A percentile compares a stretch with the other conserved stretches of the same genome.
Evolutionary conservation across 2,329 filamentous ascomycete species (phyloP).

Genomic region (Hymenoscyphus fructigenus): DNA sequence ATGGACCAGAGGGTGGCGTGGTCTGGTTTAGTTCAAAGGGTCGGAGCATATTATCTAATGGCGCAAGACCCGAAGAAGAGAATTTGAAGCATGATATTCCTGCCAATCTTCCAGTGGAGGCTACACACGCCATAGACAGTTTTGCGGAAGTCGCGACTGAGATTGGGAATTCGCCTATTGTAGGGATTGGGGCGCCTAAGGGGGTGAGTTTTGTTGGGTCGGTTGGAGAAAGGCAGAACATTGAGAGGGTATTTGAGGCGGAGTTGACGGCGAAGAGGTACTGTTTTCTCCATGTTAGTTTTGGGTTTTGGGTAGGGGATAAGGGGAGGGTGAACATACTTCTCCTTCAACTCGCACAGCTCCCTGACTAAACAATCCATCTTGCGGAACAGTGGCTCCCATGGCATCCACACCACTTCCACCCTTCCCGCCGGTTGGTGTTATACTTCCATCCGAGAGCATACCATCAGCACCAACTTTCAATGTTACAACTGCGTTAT

Average conservation of each 20-base stretch:
- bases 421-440: slow-evolving; percentile 49
- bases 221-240: slow-evolving; percentile 45
- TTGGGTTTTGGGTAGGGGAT: neutral
- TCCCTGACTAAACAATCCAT: slow-evolving; percentile 53
- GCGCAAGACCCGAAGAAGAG: slow-evolving; percentile 38
- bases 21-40: slow-evolving; percentile 52
- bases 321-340: slow-evolving; percentile 39
- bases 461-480: slow-evolving; percentile 48
- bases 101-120: slow-evolving; percentile 43
- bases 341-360: slow-evolving; percentile 49
- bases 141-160: slow-evolving; percentile 49
- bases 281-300: neutral
- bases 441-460: slow-evolving; percentile 44
- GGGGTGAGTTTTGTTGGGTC: slow-evolving; percentile 47
- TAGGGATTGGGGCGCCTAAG: slow-evolving; percentile 43
- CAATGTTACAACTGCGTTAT: slow-evolving; percentile 51
- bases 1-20: slow-evolving; percentile 57
- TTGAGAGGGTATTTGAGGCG: slow-evolving; percentile 51
- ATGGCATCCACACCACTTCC: slow-evolving; percentile 42
- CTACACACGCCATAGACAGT: slow-evolving; percentile 47
- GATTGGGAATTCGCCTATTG: slow-evolving; percentile 53
- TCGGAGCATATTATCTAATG: slow-evolving; percentile 45
- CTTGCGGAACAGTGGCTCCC: slow-evolving; percentile 44
- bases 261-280: slow-evolving; percentile 48
- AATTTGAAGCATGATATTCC: slow-evolving; percentile 48